Conservation (phyloP, 163 green algal genomes). For the Botryococcus braunii region DNA sequence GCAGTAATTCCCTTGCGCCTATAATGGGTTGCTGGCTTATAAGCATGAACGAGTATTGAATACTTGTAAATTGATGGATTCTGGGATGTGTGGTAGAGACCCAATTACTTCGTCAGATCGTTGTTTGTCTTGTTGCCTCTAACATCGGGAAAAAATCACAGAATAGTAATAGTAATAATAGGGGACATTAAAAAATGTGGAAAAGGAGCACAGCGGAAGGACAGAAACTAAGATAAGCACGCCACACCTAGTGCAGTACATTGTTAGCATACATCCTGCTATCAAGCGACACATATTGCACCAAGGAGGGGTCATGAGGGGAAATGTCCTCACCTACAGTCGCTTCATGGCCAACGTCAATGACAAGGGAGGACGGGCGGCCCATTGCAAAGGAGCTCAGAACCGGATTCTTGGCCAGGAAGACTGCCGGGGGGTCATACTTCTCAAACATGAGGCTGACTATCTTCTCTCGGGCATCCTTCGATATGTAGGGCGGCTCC, state of each 20-base stretch:
- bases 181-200: no score
- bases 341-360: slow-evolving; percentile 69
- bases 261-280: not conserved
- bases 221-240: no score
- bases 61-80: no score
- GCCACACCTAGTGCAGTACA: not conserved
- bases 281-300: not conserved
- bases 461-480: slow-evolving; percentile 57
- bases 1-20: no score
- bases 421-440: slow-evolving; percentile 56
- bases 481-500: slow-evolving; percentile 70
- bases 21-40: no score
- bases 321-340: slow-evolving; percentile 57
- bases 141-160: no score
- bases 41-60: no score
- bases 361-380: slow-evolving; percentile 80
- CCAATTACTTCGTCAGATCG: no score
- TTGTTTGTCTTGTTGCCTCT: no score
- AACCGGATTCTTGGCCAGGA: slow-evolving; percentile 81
- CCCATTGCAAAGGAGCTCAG: slow-evolving; percentile 80
- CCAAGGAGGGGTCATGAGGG: not conserved
- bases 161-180: no score
- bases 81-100: no score
- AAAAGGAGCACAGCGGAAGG: no score
- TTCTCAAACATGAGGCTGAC: slow-evolving; percentile 58